A percentile compares a stretch with the other conserved stretches of the same genome.
phyloP scores from a whole-genome alignment of 192 early-diverging fungal species.

The Entomortierella parvispora region DNA sequence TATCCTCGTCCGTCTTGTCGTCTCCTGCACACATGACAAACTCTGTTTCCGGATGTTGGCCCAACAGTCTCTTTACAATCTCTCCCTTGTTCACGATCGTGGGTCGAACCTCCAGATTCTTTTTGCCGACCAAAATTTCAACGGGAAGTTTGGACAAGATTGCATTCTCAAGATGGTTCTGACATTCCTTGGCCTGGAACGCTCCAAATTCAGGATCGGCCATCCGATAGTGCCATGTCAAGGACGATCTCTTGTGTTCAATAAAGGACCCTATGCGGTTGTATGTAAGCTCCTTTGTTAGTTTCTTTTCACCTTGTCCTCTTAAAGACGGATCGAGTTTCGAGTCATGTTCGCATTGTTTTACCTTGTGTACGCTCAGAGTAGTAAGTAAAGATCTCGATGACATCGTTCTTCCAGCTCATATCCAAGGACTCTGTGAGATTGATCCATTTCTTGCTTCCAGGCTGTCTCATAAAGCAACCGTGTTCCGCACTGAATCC shows the following conservation, averaged over 20 bases:
- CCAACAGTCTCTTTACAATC: conserved; percentile 89
- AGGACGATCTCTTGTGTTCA: conserved; percentile 90
- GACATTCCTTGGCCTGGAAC: conserved; percentile 98
- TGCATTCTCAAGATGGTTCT: conserved; percentile 92
- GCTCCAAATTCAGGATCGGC: conserved; percentile 94
- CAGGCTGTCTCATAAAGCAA: conserved; percentile 88
- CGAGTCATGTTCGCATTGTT: too few species aligned
- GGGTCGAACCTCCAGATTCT: conserved; percentile 95
- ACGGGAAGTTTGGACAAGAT: conserved; percentile 95
- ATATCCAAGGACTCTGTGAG: conserved; percentile 80
- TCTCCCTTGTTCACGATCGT: conserved; percentile 96
- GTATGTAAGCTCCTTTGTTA: too few species aligned
- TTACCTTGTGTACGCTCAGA: conserved; percentile 90
- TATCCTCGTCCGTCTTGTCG: conserved; percentile 97
- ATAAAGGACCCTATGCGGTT: conserved; percentile 70
- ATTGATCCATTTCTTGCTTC: conserved; percentile 77
- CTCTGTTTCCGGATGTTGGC: conserved; percentile 72
- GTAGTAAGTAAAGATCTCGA: conserved; percentile 93
- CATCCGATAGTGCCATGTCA: conserved; percentile 97
- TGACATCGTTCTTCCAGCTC: conserved; percentile 93
- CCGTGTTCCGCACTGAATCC: conserved; percentile 96
- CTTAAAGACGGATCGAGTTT: too few species aligned
- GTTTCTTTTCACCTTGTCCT: too few species aligned
- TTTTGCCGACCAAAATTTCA: conserved; percentile 95
- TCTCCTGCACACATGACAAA: conserved; percentile 97